Base-by-base conservation (phyloP, 495 filamentous ascomycete genomes). In the Hypoxylon rickii region DNA sequence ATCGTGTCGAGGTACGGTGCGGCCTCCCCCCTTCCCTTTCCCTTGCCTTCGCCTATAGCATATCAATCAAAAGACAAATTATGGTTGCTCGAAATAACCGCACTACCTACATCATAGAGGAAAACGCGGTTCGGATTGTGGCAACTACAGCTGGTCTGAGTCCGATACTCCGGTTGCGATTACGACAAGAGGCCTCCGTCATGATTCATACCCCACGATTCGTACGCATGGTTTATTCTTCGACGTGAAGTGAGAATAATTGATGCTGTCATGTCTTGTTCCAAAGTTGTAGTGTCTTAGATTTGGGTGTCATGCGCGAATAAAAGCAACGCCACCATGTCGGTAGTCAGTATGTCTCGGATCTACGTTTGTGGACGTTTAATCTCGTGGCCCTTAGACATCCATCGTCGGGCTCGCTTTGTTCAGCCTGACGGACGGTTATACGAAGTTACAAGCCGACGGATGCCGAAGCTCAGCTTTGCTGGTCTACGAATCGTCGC, bases 311-410 rank as follows among this genome's bases (percentile, higher is more conserved):
- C 48, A 57, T 52, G 59, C 53, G 52, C 52, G 21, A 51, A 17
- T 32, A 44, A 44, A 40, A 43, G 34, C 6, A 38, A 39, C 43
- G 47, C 52, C 58, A 56, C 52, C 37, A 56, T 62, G 42, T 21
- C 53, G 52, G 52, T 53, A 57, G 31, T 57, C 33, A 39, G 26
- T 40, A 36, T 57, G 59, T 63, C 53, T 63, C 43, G 19, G 43
- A 45, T 53, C 18, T 63, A 40, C 33, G 18, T 26, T 44, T 34
- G 22, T 38, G 36, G 18, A 26, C 26, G 45, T 37, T 13, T 22
- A 46, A 44, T 29, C 42, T 57, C 47, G 47, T 57, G 33, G 52
- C 20, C 42, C 20, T 46, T 8, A 56, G 43, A 56, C 52, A 53
- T 43, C 29, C 52, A 53, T 43, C 29, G 37, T 18, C 21, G 32